A percentile compares a stretch with the other conserved stretches of the same genome.
These are phyloP conservation scores for Starmerella powellii DNA, from an alignment of 805 yeast genomes.

Conservation along the genomic window DNA sequence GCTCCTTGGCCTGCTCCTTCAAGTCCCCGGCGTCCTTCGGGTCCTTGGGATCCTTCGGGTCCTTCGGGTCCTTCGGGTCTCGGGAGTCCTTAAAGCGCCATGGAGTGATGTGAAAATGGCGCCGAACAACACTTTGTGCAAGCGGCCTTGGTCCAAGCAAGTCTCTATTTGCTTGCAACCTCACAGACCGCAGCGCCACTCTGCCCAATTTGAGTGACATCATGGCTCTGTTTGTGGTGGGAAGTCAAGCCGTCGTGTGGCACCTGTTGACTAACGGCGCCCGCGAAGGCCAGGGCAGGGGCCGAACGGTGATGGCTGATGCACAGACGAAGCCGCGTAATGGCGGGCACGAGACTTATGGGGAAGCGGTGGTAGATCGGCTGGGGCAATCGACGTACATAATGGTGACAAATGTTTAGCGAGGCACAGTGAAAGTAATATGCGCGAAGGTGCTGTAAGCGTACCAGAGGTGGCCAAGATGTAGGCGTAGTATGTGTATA, in stretches of 20 bases:
- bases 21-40: background rate
- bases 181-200: slow-evolving; percentile 7
- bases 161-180: background rate
- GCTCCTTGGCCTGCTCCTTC: too few relatives aligned
- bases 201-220: slow-evolving; percentile 7
- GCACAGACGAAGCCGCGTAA: too few relatives aligned
- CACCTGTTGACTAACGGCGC: background rate
- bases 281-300: too few relatives aligned
- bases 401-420: too few relatives aligned
- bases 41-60: slow-evolving; percentile 1
- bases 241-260: background rate
- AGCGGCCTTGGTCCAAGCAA: background rate
- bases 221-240: background rate
- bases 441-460: too few relatives aligned
- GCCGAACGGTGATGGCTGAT: too few relatives aligned
- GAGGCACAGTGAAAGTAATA: too few relatives aligned
- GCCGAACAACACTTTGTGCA: background rate
- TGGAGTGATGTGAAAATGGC: slow-evolving; percentile 3
- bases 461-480: too few relatives aligned
- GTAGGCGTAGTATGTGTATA: too few relatives aligned
- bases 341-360: too few relatives aligned
- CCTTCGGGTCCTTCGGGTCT: slow-evolving; percentile 7
- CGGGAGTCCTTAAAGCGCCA: slow-evolving; percentile 2
- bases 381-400: too few relatives aligned
- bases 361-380: too few relatives aligned